phyloP scores from a whole-genome alignment of 2,329 filamentous ascomycete species.

The Colletotrichum sp. region DNA sequence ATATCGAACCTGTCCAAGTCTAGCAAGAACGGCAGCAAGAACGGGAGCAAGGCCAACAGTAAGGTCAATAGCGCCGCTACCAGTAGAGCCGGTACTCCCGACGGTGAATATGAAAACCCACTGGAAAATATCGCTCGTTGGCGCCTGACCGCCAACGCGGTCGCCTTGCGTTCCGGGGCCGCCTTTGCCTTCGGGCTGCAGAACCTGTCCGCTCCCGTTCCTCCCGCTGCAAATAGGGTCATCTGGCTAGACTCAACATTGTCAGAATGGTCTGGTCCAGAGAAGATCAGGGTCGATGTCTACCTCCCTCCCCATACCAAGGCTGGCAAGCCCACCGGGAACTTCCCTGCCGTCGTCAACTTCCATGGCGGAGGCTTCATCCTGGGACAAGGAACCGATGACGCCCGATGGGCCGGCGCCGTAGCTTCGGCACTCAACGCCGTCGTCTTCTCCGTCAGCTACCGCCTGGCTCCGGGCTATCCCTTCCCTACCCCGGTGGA shows the following conservation, averaged over 20 bases:
- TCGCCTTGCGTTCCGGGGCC: slow-evolving; percentile 49
- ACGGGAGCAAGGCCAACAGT: background rate
- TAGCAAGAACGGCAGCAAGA: slow-evolving; percentile 2
- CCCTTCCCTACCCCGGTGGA: slow-evolving; percentile 70
- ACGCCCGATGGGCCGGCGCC: slow-evolving; percentile 63
- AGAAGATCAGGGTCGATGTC: slow-evolving; percentile 53
- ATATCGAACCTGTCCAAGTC: background rate
- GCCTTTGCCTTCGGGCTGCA: slow-evolving; percentile 47
- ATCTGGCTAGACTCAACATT: slow-evolving; percentile 50
- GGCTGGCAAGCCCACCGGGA: background rate
- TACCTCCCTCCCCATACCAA: slow-evolving; percentile 35
- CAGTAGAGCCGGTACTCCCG: slow-evolving; percentile 27
- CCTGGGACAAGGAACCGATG: slow-evolving; percentile 66
- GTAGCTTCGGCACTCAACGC: slow-evolving; percentile 58
- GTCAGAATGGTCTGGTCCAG: slow-evolving; percentile 36
- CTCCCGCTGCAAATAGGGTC: slow-evolving; percentile 40
- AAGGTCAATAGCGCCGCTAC: slow-evolving; percentile 25
- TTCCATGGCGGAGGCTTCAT: slow-evolving; percentile 74
- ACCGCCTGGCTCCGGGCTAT: slow-evolving; percentile 69
- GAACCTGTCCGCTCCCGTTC: slow-evolving; percentile 42
- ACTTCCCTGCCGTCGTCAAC: slow-evolving; percentile 51
- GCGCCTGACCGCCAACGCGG: slow-evolving; percentile 46
- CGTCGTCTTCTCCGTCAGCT: slow-evolving; percentile 69
- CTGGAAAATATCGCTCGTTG: slow-evolving; percentile 49
- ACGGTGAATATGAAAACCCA: slow-evolving; percentile 45